A percentile compares a stretch with the other conserved stretches of the same genome.
These are phyloP conservation scores for Talaromyces islandicus DNA, from an alignment of 2,329 filamentous ascomycete genomes.

Conservation along the genomic window DNA sequence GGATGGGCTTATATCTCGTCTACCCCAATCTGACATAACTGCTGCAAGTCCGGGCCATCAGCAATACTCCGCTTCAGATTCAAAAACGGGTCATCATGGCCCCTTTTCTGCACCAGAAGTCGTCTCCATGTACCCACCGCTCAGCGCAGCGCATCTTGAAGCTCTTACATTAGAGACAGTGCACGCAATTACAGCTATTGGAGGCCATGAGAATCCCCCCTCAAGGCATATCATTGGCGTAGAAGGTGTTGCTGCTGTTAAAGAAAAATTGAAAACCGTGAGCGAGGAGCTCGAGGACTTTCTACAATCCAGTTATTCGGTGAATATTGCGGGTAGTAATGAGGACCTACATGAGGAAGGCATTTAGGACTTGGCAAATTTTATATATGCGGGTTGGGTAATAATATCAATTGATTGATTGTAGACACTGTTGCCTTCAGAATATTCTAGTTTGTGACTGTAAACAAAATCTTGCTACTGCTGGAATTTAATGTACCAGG, in stretches of 20 bases:
- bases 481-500: slow-evolving; percentile 25
- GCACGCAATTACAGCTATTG: slow-evolving; percentile 83
- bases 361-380: slow-evolving; percentile 13
- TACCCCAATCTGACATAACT: slow-evolving; percentile 48
- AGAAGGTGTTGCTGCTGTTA: slow-evolving; percentile 80
- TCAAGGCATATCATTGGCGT: slow-evolving; percentile 88
- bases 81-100: neutral
- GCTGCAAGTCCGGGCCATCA: slow-evolving; percentile 2
- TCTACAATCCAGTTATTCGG: slow-evolving; percentile 78
- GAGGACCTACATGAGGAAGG: slow-evolving; percentile 16
- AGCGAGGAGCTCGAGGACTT: slow-evolving; percentile 97
- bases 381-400: neutral
- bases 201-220: slow-evolving; percentile 91
- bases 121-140: slow-evolving; percentile 66
- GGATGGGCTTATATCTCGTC: slow-evolving; percentile 67
- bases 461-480: slow-evolving; percentile 10
- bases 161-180: slow-evolving; percentile 81
- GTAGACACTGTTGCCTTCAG: neutral
- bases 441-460: neutral
- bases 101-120: slow-evolving; percentile 40
- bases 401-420: neutral
- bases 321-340: slow-evolving; percentile 51
- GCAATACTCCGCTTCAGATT: neutral
- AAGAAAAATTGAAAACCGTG: slow-evolving; percentile 93
- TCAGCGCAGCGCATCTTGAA: slow-evolving; percentile 64